Conservation (phyloP, 495 filamentous ascomycete species). For the Bombardia bombarda region DNA sequence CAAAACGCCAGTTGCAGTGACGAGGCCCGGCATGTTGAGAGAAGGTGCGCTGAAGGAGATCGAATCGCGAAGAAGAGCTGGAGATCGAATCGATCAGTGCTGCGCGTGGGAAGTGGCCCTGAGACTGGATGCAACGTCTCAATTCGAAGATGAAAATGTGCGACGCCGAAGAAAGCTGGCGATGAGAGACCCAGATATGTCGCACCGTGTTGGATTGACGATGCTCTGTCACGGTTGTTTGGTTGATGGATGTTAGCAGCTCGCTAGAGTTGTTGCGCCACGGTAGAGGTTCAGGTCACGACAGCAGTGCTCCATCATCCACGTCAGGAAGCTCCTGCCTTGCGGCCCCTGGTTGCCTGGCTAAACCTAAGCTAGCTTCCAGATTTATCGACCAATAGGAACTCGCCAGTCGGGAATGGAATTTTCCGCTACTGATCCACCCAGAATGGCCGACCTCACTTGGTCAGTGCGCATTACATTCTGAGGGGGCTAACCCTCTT, state of each 20-base stretch:
- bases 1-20: conserved; percentile 88
- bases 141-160: conserved; percentile 1
- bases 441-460: too few relatives aligned
- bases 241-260: not conserved
- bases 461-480: not conserved
- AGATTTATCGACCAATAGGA: not conserved
- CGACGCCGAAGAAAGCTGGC: conserved; percentile 6
- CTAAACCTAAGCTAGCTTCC: not conserved
- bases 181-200: too few relatives aligned
- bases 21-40: conserved; percentile 86
- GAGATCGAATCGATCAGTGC: not conserved
- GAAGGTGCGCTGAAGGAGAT: not conserved
- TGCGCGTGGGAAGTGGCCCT: too few relatives aligned
- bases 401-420: not conserved
- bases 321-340: conserved; percentile 32
- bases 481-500: conserved; percentile 2
- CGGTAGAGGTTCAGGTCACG: not conserved
- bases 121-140: too few relatives aligned
- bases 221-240: too few relatives aligned
- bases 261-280: conserved; percentile 2
- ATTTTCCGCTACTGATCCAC: not conserved
- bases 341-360: conserved; percentile 5
- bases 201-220: conserved; percentile 6
- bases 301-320: conserved; percentile 10
- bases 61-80: not conserved